Base-by-base conservation (phyloP, 73 alveolate genomes). In the Chromera velia region DNA sequence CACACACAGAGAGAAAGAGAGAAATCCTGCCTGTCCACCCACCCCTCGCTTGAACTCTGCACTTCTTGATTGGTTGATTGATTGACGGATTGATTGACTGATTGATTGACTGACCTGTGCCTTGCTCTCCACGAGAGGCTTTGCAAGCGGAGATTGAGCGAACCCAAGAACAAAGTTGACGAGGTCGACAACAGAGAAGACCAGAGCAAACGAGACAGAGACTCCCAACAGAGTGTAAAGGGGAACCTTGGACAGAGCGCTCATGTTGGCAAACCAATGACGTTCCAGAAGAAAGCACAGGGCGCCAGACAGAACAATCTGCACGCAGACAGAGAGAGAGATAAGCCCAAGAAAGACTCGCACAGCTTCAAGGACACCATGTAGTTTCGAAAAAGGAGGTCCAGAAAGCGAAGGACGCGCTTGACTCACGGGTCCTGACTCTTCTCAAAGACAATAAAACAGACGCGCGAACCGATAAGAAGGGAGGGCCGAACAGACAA, bases 141-240 rank as follows among this genome's bases (percentile, higher is more conserved):
- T 79, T 31, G 55, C 55, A 4, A 4, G 22, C 22, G 4, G 4
- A 0, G 70, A 70, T 76, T 77, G 86, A 4, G 70, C 69, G 74
- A 79, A 79, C 69, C 86, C 86, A 28, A 79, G 74, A 29, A 79
- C 80, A 28, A 70, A 79, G 80, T 79, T 79, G 73, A 79, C 80
- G 72, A 79, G 68, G 49, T 79, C 86, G 22, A 79, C 80, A 45
- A 79, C 86, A 6, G 86, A 79, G 65, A 79, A 79, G 13, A 80
- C 70, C 62, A 79, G 80, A 29, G 68, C 85, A 18, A 78, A 78
- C 22, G 85, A 77, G 79, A 78, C 85, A 0, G 85, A 78, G 26
- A 75, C 68, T 27, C 85, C 85, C 32, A 78, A 72, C 47, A 78
- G 46, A 28, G 78, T 78, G 85, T 78, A 78, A 45, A 78, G 64